phyloP scores from a whole-genome alignment of 2,329 filamentous ascomycete genomes.

The Monilinia polystroma region DNA sequence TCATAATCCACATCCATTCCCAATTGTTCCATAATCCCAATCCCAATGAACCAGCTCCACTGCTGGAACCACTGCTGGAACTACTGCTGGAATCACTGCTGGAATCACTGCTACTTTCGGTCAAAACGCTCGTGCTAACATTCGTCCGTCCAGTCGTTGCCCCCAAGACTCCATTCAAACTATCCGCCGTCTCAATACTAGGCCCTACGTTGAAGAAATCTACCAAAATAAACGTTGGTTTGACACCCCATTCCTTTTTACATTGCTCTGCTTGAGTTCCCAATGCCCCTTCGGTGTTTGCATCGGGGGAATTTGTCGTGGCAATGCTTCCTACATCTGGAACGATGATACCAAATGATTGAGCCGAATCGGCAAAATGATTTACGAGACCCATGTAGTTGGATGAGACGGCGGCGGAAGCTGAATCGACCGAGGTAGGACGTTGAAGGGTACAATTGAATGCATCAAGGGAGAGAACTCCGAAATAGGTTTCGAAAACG shows the following conservation, averaged over 20 bases:
- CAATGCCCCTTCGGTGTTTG: conserved; percentile 48
- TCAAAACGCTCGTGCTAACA: conserved; percentile 33
- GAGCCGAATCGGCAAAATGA: conserved; percentile 69
- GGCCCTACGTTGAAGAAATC: conserved; percentile 77
- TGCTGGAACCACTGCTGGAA: conserved; percentile 5
- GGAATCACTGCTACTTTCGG: neutral
- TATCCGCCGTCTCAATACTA: conserved; percentile 67
- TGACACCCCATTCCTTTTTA: conserved; percentile 55
- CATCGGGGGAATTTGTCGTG: conserved; percentile 63
- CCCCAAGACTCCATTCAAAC: conserved; percentile 56
- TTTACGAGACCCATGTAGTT: conserved; percentile 72
- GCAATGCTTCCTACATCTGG: conserved; percentile 60
- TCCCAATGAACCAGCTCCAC: neutral
- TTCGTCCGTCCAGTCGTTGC: conserved; percentile 30
- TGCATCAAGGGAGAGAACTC: conserved; percentile 58
- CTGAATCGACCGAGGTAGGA: conserved; percentile 52
- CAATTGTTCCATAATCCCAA: neutral
- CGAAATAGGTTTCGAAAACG: conserved; percentile 72
- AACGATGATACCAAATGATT: conserved; percentile 55
- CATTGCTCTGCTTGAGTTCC: conserved; percentile 56
- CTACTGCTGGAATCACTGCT: conserved; percentile 13
- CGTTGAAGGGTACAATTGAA: conserved; percentile 74
- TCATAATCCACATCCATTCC: conserved; percentile 13
- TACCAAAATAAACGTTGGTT: conserved; percentile 72
- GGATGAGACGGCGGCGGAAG: conserved; percentile 53